Evolutionary conservation across 192 early-diverging fungal genomes (phyloP).

Genomic region (Linnemannia exigua): DNA sequence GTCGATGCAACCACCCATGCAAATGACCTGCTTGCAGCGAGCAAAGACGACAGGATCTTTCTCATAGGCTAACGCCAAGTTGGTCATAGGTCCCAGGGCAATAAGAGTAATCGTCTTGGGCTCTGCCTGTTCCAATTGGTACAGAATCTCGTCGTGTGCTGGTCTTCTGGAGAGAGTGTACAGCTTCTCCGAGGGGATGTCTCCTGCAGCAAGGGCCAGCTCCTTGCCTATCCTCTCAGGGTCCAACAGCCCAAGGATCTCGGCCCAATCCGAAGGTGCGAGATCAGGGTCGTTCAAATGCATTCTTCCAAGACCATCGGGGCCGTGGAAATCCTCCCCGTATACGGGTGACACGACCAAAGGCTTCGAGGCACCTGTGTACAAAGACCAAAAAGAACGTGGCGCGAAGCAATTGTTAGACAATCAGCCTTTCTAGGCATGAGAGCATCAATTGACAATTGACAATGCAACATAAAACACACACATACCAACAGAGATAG

Average conservation of each 20-base stretch:
- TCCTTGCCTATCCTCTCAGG: conserved; percentile 35
- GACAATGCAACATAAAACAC: neutral
- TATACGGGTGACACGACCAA: conserved; percentile 35
- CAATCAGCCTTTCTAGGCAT: no score
- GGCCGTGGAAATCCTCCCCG: conserved; percentile 64
- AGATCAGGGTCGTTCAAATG: conserved; percentile 51
- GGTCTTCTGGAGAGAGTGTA: conserved; percentile 52
- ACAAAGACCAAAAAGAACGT: neutral
- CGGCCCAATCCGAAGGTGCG: conserved; percentile 46
- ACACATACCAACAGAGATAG: conserved; percentile 58
- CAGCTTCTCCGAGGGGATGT: conserved; percentile 22
- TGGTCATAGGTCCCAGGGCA: conserved; percentile 66
- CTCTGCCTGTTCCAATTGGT: conserved; percentile 56
- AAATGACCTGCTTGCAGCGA: conserved; percentile 60
- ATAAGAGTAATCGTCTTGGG: conserved; percentile 61
- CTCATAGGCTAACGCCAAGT: conserved; percentile 60
- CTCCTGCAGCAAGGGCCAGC: conserved; percentile 21
- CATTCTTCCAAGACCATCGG: conserved; percentile 61
- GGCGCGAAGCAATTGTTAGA: neutral
- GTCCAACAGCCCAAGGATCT: conserved; percentile 33
- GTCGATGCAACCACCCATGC: conserved; percentile 61
- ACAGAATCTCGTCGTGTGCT: conserved; percentile 61
- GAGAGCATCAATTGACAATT: no score
- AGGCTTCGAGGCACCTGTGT: conserved; percentile 50
- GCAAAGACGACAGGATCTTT: conserved; percentile 60